phyloP scores from a whole-genome alignment of 1,139 yeast species.

The Pichia sp. region DNA sequence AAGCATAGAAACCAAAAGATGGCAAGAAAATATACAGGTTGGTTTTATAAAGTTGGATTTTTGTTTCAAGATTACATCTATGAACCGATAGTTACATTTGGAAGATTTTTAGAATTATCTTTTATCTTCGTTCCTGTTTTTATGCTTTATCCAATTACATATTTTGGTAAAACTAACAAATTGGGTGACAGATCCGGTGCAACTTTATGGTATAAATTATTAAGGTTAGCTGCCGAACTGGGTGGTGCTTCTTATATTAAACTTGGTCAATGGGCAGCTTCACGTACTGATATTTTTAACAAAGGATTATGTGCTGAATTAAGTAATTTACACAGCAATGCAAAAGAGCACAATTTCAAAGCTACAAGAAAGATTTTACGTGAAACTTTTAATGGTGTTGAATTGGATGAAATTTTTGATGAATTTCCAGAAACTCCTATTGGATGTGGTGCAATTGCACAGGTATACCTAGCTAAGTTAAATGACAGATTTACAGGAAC shows the following conservation, averaged over 20 bases:
- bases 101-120: slow-evolving; percentile 65
- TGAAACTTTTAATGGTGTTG: slow-evolving; percentile 48
- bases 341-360: slow-evolving; percentile 61
- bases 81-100: slow-evolving; percentile 65
- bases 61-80: slow-evolving; percentile 45
- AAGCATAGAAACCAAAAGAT: slow-evolving; percentile 30
- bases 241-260: slow-evolving; percentile 96
- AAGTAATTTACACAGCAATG: slow-evolving; percentile 74
- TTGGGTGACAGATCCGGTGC: slow-evolving; percentile 56
- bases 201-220: slow-evolving; percentile 59
- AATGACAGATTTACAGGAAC: slow-evolving; percentile 39
- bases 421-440: slow-evolving; percentile 70
- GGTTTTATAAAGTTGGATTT: slow-evolving; percentile 36
- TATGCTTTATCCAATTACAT: slow-evolving; percentile 56
- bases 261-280: slow-evolving; percentile 99
- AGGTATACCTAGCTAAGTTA: slow-evolving; percentile 76
- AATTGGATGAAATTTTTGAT: slow-evolving; percentile 73
- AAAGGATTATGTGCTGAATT: slow-evolving; percentile 71
- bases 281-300: slow-evolving; percentile 93
- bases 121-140: slow-evolving; percentile 67
- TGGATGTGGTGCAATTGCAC: slow-evolving; percentile 98
- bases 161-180: slow-evolving; percentile 44
- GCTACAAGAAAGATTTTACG: slow-evolving; percentile 56
- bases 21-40: slow-evolving; percentile 26
- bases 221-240: slow-evolving; percentile 64